Conservation (phyloP, 2,329 filamentous ascomycete species). For the Venturia carpophila region DNA sequence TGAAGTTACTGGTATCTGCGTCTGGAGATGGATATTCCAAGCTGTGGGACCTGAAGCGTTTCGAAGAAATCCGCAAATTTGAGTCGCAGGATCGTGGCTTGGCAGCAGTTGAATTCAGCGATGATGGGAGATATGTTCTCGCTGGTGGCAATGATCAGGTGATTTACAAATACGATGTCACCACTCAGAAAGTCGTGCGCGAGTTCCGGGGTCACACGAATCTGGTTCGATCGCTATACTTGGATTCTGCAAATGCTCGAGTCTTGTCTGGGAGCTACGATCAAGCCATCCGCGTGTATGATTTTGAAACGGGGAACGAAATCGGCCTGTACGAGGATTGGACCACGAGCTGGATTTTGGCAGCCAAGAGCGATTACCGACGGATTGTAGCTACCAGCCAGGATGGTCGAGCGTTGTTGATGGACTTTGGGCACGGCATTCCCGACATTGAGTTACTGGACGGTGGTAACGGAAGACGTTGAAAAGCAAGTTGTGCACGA, state of each 20-base stretch:
- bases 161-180: constrained; percentile 93
- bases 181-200: constrained; percentile 74
- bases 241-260: constrained; percentile 78
- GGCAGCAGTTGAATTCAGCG: constrained; percentile 91
- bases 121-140: constrained; percentile 87
- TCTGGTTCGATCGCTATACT: constrained; percentile 81
- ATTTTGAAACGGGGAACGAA: constrained; percentile 70
- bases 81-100: constrained; percentile 83
- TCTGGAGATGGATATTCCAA: constrained; percentile 90
- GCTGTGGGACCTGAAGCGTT: constrained; percentile 89
- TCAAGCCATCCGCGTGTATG: constrained; percentile 89
- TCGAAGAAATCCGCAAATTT: constrained; percentile 84
- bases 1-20: constrained; percentile 81
- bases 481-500: background rate
- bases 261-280: constrained; percentile 92
- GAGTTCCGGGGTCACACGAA: constrained; percentile 76
- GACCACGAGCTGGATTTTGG: constrained; percentile 95
- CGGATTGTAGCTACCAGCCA: constrained; percentile 93
- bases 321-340: constrained; percentile 84
- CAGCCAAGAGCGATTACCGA: constrained; percentile 90
- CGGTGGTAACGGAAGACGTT: background rate
- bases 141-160: constrained; percentile 92
- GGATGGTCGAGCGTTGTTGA: constrained; percentile 81
- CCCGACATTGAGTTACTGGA: constrained; percentile 45
- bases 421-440: constrained; percentile 73